Evolutionary conservation across 768 basidiomycete species (phyloP), one percentile per base, ranked within the genome.

Genomic region (Wakefieldia striispora): DNA sequence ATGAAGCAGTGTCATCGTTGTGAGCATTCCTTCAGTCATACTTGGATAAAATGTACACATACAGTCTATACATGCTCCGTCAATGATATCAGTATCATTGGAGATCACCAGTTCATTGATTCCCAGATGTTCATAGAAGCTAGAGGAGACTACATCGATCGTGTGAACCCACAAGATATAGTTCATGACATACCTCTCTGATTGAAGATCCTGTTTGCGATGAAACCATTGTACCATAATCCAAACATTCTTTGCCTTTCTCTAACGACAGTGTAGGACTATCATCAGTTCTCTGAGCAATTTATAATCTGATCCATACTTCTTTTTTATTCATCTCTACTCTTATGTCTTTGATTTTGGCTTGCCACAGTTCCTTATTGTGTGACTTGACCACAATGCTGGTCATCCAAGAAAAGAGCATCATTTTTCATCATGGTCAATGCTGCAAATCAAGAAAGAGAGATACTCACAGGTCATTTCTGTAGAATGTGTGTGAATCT

Each of bases 191-290:
- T 23, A 46, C 39, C 10, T 46, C 13, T 51, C 19, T 6, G 1
- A 19, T 5, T 9, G 17, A 3, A 51, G 31, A 3, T 51, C 39
- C 3, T 35, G 12, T 13, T 46, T 51, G 4, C 23, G 9, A 23
- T 40, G 43, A 11, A 46, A 51, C 50, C 50, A 51, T 21, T 23
- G 23, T 23, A n/a, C 36, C n/a, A 38, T 38, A 14, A 34, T 13
- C 16, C 12, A 34, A 14, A 34, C 16, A 14, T n/a, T 6, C 14
- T 34, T 34, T n/a, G n/a, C n/a, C n/a, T n/a, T n/a, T n/a, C n/a
- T n/a, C n/a, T n/a, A n/a, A n/a, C n/a, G n/a, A n/a, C n/a, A n/a
- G n/a, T n/a, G n/a, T n/a, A n/a, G n/a, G n/a, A n/a, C n/a, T n/a
- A n/a, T n/a, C n/a, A n/a, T n/a, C n/a, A n/a, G n/a, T n/a, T n/a